phyloP scores from a whole-genome alignment of 73 alveolate species.

The Tetrahymena borealis region DNA sequence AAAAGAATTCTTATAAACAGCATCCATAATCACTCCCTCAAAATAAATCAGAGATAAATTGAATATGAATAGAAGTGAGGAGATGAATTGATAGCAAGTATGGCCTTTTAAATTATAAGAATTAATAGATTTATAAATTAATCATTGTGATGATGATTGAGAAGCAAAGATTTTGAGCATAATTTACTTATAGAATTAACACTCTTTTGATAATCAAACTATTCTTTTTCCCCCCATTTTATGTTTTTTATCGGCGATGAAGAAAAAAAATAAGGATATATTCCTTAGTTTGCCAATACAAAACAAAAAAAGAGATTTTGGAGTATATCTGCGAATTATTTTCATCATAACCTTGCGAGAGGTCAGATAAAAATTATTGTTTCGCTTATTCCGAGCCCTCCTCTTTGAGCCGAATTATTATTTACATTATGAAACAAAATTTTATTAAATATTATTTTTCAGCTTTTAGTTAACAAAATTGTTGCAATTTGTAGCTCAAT shows the following conservation, averaged over 20 bases:
- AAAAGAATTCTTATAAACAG: no score
- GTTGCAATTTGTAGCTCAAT: neutral
- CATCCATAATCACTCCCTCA: no score
- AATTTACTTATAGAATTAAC: neutral
- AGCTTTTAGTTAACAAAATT: neutral
- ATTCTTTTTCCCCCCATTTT: neutral
- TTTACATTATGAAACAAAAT: neutral
- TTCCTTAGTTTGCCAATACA: neutral
- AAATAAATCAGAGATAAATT: no score
- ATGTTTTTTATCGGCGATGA: neutral
- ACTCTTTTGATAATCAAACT: no score
- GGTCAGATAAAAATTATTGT: neutral
- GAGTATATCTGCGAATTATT: neutral
- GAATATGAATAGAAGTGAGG: no score
- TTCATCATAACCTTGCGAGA: neutral
- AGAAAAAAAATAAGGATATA: neutral
- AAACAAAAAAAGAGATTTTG: neutral
- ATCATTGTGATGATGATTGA: no score
- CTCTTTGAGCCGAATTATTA: slow-evolving; percentile 2
- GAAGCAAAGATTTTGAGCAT: neutral
- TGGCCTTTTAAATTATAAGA: no score
- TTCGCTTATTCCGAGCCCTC: slow-evolving; percentile 6
- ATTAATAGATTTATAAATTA: no score
- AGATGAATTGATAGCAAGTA: no score
- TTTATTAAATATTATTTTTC: neutral